Base-by-base conservation (phyloP, 208 protist species). In the Acanthamoeba divionensis region DNA sequence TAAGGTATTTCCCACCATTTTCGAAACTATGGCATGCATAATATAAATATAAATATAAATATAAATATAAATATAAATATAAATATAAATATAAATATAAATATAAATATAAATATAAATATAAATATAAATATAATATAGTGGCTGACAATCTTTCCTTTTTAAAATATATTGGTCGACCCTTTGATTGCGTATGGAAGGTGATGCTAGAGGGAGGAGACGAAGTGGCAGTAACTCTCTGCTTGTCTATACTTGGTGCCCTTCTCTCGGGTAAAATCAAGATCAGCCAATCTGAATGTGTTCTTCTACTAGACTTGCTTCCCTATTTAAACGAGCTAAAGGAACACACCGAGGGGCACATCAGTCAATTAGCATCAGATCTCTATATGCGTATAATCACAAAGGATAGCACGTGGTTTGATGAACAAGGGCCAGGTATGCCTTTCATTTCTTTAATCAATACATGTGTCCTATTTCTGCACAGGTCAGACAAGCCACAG, bases 191-290 rank as follows among this genome's bases (percentile, higher is more conserved):
- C 18, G 18, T 57, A 55, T 21, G 12, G 12, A 2, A 77, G 67
- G 67, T 77, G 67, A 77, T 77, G 67, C 31, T 77, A 7, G 67
- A 77, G 67, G 67, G 67, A 0, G 67, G 67, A 7, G 67, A 77
- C 21, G 67, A 77, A 47, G 36, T 77, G 13, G 67, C 54, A 24
- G 67, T 77, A 26, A 55, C 67, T 18, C 67, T 77, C 44, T 77
- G 36, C 15, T 24, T 77, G 67, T 21, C 44, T 54, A 83, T 83
- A 21, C 48, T 83, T 31, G 63, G 73, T 54, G 52, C 73, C 12
- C 48, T 83, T 10, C 73, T 83, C 2, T 63, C 44, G 41, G 31
- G 73, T 29, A 10, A 54, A 26, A 21, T 83, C 48, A 83, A 83
- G 48, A 33, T 83, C 26, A 63, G 45, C 73, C 8, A 62, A 24